phyloP scores from a whole-genome alignment of 2,329 filamentous ascomycete species.

The Ophiostoma sp. region DNA sequence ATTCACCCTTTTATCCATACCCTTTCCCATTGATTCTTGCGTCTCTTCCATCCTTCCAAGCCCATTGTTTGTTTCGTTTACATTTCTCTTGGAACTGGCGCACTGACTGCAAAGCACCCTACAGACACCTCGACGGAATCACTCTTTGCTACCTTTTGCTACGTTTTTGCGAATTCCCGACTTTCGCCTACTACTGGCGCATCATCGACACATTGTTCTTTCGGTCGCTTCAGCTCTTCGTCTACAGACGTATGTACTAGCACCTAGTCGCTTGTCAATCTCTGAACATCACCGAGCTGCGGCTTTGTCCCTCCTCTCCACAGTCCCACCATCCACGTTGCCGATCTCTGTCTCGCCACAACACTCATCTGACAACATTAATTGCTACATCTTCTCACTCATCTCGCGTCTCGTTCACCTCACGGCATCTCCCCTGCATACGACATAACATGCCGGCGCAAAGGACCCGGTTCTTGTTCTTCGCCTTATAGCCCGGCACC shows the following conservation, averaged over 20 bases:
- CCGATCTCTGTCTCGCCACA: slow-evolving; percentile 15
- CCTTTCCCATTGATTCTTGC: not conserved
- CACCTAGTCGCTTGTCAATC: not conserved
- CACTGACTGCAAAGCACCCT: not conserved
- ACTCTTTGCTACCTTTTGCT: not conserved
- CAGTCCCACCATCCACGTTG: slow-evolving; percentile 17
- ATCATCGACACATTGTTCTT: not conserved
- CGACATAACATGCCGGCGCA: slow-evolving; percentile 32
- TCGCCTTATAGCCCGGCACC: slow-evolving; percentile 36
- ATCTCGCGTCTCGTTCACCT: slow-evolving; percentile 13
- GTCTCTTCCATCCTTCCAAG: not conserved
- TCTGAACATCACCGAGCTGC: not conserved
- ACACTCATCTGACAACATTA: not conserved
- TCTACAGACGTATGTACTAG: not conserved
- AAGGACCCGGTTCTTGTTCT: slow-evolving; percentile 23
- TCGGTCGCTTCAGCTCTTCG: not conserved
- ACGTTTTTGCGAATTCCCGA: not conserved
- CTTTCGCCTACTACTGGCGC: not conserved
- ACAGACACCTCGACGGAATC: slow-evolving; percentile 10
- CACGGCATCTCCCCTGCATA: not conserved
- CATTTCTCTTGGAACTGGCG: not conserved
- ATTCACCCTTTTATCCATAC: not conserved
- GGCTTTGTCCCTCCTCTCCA: not conserved
- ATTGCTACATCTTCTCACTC: not conserved
- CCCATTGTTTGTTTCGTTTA: not conserved